A percentile compares a stretch with the other conserved stretches of the same genome.
phyloP scores from a whole-genome alignment of 208 protist species.

The Paratrypanosoma confusum region DNA sequence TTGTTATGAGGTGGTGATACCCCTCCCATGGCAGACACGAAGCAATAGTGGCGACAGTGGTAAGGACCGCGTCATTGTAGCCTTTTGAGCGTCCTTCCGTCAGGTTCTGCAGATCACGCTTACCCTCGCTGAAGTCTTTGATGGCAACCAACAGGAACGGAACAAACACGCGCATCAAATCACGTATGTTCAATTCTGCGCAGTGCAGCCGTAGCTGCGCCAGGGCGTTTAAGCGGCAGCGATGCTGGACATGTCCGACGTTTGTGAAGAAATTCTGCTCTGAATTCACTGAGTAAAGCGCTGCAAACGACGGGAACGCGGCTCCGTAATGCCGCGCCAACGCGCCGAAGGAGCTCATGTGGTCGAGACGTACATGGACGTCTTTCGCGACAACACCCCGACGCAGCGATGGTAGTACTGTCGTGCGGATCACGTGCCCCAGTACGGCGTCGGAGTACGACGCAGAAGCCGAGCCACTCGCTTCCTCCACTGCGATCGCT shows the following conservation, averaged over 20 bases:
- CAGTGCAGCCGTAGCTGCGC: constrained; percentile 42
- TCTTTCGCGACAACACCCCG: constrained; percentile 71
- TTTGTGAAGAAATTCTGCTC: constrained; percentile 80
- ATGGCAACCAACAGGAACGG: constrained; percentile 74
- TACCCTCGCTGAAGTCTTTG: constrained; percentile 82
- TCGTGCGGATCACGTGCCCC: constrained; percentile 48
- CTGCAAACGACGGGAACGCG: constrained; percentile 58
- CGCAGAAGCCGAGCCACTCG: neutral
- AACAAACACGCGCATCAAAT: constrained; percentile 78
- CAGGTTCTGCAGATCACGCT: constrained; percentile 63
- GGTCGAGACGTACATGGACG: constrained; percentile 51
- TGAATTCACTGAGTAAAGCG: constrained; percentile 59
- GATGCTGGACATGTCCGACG: constrained; percentile 68
- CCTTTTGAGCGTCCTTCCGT: constrained; percentile 74
- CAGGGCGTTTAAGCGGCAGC: constrained; percentile 72
- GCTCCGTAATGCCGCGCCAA: constrained; percentile 46
- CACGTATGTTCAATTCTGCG: constrained; percentile 42
- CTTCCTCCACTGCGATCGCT: neutral
- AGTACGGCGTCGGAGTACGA: constrained; percentile 34
- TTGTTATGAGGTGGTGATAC: constrained; percentile 75
- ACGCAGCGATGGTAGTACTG: constrained; percentile 66
- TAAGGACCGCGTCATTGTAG: constrained; percentile 70
- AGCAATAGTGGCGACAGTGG: constrained; percentile 56
- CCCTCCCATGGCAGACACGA: constrained; percentile 73
- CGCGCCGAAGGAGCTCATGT: constrained; percentile 62